Base-by-base conservation (phyloP, 495 filamentous ascomycete species). In the Durotheca rogersii region DNA sequence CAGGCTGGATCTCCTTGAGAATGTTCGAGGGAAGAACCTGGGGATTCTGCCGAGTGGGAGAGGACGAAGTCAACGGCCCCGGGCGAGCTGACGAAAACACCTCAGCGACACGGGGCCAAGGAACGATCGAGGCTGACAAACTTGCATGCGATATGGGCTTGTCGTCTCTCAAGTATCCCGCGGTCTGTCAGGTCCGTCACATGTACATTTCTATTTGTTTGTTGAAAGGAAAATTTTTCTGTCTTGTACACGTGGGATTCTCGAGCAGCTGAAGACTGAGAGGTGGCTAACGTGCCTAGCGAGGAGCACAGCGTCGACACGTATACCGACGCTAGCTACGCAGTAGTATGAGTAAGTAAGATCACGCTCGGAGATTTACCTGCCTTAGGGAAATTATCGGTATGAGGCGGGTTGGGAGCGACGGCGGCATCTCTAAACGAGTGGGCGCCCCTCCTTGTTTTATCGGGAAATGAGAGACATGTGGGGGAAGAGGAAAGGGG, bases 91-190 rank as follows among this genome's bases (percentile, higher is more conserved):
- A 29, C 25, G 39, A 58, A 42, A 48, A 49, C 18, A 6, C 6
- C 19, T 45, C 40, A 23, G 55, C 45, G 45, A 46, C 49, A 53
- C 45, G 11, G 35, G 27, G 16, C 20, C 20, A 33, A 27, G 6
- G 35, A 34, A 46, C 19, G n/a, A n/a, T 31, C 12, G 17, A 6
- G 18, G 5, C 15, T 20, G 49, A 20, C 27, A 48, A 58, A 44
- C 39, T 36, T 21, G 43, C 43, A 45, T 40, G 33, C n/a, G 36
- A 58, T 49, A 53, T 47, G 49, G 50, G 41, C 11, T 35, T 41
- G 30, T 29, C 16, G 15, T 21, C 19, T 18, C 30, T 20, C 12
- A 40, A 46, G 17, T 21, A 30, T 15, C 33, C 20, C 38, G n/a
- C 46, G 12, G 15, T 1, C 37, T 17, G 14, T 19, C 11, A 10